Conservation (phyloP, 2,329 filamentous ascomycete genomes). For the Diplodia seriata region DNA sequence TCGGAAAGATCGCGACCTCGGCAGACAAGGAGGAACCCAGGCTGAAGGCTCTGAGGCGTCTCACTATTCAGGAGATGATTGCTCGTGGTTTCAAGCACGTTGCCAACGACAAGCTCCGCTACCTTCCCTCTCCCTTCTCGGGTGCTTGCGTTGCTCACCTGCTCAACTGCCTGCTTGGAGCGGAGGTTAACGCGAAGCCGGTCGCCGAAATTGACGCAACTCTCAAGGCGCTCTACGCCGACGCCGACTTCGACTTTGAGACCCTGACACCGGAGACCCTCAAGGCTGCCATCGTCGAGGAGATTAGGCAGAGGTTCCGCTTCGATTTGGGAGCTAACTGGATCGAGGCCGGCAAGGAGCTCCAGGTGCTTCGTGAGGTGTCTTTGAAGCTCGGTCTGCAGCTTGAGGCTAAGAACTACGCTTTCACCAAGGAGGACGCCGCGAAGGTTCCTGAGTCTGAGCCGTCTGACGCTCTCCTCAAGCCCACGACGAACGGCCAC, state of each 20-base stretch:
- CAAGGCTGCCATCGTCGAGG: slow-evolving; percentile 70
- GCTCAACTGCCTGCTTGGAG: slow-evolving; percentile 89
- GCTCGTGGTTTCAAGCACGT: slow-evolving; percentile 96
- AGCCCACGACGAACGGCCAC: slow-evolving; percentile 48
- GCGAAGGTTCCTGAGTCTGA: slow-evolving; percentile 35
- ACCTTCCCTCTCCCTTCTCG: slow-evolving; percentile 80
- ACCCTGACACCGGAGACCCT: slow-evolving; percentile 77
- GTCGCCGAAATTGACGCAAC: slow-evolving; percentile 76
- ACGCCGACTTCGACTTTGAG: slow-evolving; percentile 82
- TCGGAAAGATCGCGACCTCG: slow-evolving; percentile 80
- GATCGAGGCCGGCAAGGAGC: slow-evolving; percentile 69
- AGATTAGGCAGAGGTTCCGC: slow-evolving; percentile 77
- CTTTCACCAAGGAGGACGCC: slow-evolving; percentile 60
- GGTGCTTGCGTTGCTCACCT: slow-evolving; percentile 82
- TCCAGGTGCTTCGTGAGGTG: slow-evolving; percentile 89
- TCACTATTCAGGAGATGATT: slow-evolving; percentile 91
- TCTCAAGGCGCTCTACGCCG: slow-evolving; percentile 77
- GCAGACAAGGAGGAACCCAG: slow-evolving; percentile 67
- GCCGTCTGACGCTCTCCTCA: slow-evolving; percentile 32
- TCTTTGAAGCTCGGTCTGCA: slow-evolving; percentile 90
- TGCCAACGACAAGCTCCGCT: slow-evolving; percentile 77
- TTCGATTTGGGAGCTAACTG: slow-evolving; percentile 74
- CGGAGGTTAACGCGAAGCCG: slow-evolving; percentile 77
- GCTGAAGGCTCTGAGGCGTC: slow-evolving; percentile 75
- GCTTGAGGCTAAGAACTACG: slow-evolving; percentile 78